Evolutionary conservation across 192 early-diverging fungal genomes (phyloP), one percentile per base, ranked within the genome.

Genomic region (Rhizophlyctis rosea): DNA sequence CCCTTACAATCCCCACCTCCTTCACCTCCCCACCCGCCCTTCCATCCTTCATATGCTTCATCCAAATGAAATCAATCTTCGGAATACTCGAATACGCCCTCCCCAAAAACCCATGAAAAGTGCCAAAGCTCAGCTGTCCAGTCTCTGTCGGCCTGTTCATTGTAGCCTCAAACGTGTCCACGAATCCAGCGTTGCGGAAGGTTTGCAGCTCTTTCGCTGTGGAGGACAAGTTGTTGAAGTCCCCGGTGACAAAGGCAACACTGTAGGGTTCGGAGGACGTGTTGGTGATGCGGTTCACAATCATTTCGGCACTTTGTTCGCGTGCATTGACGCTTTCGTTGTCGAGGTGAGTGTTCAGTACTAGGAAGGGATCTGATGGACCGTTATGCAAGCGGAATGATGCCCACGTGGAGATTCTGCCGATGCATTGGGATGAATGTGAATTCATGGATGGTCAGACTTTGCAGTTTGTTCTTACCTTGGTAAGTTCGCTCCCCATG

Each of bases 1-100:
- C 39, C 39, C 39, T 7, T 13, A 44, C 7, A 44, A 44, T 44
- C 9, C 39, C 39, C 39, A 18, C 39, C 7, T 44, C 39, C 39
- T 13, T 18, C 9, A 44, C 39, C 39, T 44, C 18, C 18, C 9
- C 39, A 18, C 18, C 18, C 9, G 39, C 39, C 9, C 18, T 44
- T 7, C 9, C 39, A 18, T 44, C 18, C n/a, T n/a, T n/a, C n/a
- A n/a, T n/a, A n/a, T n/a, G n/a, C n/a, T n/a, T n/a, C 39, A 44
- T 44, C 57, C 57, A 58, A 18, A 58, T 58, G 3, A 29, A 58
- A 58, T 58, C 57, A n/a, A 58, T 58, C 57, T 58, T 58, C 23
- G 34, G 31, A 47, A 18, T 44, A 13, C 39, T 18, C 39, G 39
- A 14, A n/a, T 47, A 24, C 3, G 57, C 31, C 2, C 32, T 23